Percentiles rank a stretch among this genome's conserved stretches.
phyloP scores from a whole-genome alignment of 768 basidiomycete genomes.

The Astraeus odoratus region DNA sequence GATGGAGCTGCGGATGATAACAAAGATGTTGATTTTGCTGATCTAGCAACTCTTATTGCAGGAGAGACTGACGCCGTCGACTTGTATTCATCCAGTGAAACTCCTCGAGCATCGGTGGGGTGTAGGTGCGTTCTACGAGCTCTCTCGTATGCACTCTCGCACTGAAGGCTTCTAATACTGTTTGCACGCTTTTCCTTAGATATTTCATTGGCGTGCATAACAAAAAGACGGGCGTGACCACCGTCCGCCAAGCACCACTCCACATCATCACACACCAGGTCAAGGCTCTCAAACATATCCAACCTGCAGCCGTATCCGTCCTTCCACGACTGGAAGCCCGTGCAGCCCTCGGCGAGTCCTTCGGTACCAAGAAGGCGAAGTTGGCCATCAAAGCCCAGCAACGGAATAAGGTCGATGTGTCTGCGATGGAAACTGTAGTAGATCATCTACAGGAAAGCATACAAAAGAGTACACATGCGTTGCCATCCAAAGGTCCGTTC shows the following conservation, averaged over 20 bases:
- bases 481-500: conserved; percentile 57
- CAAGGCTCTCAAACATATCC: conserved; percentile 72
- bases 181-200: conserved; percentile 28
- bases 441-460: conserved; percentile 81
- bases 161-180: conserved; percentile 3
- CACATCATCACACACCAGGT: conserved; percentile 71
- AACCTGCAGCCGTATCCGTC: conserved; percentile 42
- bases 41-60: conserved; percentile 43
- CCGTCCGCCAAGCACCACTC: conserved; percentile 59
- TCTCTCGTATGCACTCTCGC: not conserved
- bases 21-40: conserved; percentile 26
- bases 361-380: conserved; percentile 94
- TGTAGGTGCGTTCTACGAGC: conserved; percentile 73
- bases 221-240: conserved; percentile 64
- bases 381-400: conserved; percentile 77
- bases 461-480: conserved; percentile 57
- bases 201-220: conserved; percentile 84
- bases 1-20: conserved; percentile 13
- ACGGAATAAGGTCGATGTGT: conserved; percentile 84
- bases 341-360: conserved; percentile 81
- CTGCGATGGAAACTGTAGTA: conserved; percentile 80
- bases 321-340: conserved; percentile 54
- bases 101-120: conserved; percentile 42
- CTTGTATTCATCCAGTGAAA: conserved; percentile 62
- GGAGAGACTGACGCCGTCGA: conserved; percentile 85